Conservation (phyloP, 768 basidiomycete genomes). For the Pisolithus sp. region DNA sequence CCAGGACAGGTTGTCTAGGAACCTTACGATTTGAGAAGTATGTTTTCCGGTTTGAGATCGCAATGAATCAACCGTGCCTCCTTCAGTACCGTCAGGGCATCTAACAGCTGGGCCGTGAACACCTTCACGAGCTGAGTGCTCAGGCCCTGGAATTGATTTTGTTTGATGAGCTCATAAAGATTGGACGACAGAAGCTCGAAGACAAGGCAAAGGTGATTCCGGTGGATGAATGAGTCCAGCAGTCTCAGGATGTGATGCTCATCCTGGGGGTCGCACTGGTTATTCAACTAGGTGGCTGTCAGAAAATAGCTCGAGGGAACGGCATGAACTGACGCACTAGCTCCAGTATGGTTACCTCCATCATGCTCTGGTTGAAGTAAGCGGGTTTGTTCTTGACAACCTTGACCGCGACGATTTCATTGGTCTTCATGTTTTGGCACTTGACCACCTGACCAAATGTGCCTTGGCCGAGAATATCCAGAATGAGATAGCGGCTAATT, state of each 20-base stretch:
- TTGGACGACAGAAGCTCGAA: slow-evolving; percentile 97
- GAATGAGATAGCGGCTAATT: slow-evolving; percentile 77
- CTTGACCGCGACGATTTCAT: slow-evolving; percentile 98
- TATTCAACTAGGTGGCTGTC: slow-evolving; percentile 68
- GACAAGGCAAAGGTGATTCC: slow-evolving; percentile 93
- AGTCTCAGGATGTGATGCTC: slow-evolving; percentile 95
- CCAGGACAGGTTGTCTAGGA: not conserved
- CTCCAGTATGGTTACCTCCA: slow-evolving; percentile 98
- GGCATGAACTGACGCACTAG: slow-evolving; percentile 53
- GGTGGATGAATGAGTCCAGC: slow-evolving; percentile 94
- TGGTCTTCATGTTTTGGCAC: slow-evolving; percentile 99
- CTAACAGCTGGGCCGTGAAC: slow-evolving; percentile 92
- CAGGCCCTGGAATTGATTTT: slow-evolving; percentile 97
- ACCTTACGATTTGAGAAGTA: slow-evolving; percentile 85
- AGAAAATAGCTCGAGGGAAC: not conserved
- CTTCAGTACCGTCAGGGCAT: slow-evolving; percentile 87
- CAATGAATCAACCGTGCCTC: slow-evolving; percentile 96
- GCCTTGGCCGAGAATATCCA: slow-evolving; percentile 97
- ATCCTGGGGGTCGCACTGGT: slow-evolving; percentile 87
- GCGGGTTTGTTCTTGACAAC: slow-evolving; percentile 99
- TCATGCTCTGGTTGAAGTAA: slow-evolving; percentile 99
- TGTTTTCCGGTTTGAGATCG: slow-evolving; percentile 98
- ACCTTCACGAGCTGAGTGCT: slow-evolving; percentile 97
- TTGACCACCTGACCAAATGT: slow-evolving; percentile 99
- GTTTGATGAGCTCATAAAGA: slow-evolving; percentile 98